Base-by-base conservation (phyloP, 2,329 filamentous ascomycete species). In the Bipolaris bicolor region DNA sequence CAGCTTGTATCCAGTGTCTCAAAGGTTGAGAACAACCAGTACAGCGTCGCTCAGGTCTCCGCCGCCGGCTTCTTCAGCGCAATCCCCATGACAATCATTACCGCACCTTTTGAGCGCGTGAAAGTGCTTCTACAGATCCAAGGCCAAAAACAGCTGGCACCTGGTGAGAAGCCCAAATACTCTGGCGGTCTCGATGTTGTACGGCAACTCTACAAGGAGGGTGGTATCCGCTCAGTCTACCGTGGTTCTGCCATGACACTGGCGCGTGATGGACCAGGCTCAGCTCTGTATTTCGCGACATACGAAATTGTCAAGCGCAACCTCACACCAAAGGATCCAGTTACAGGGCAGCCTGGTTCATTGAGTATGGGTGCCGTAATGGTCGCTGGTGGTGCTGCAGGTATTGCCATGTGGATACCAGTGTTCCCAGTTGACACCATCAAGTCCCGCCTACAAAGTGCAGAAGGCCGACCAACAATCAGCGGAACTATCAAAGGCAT, bases 61-160 rank as follows among this genome's bases (percentile, higher is more conserved):
- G 86, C 91, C 34, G 95, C 95, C 13, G 95, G 95, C 63, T 97
- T 97, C 70, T 78, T 99, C 86, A 96, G 91, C 73, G 95, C 95
- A 60, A 90, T 99, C 58, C 95, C 95, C 71, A 96, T 96, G 92
- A 99, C 95, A 3, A 80, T 91, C 78, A 97, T 99, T 81, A 98
- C 95, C n/a, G 95, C 95, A 4, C 95, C 95, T 60, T 98, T 99
- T 76, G 95, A 99, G 84, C 94, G 95, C 72, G 92, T 99, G 69
- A 99, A 99, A 81, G 94, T 99, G 54, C 92, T 99, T 63, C 88
- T 99, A 1, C 95, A 99, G 78, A 96, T 98, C 66, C 95, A 98
- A 80, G 93, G 92, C 72, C 92, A 97, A 79, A 92, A 93, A 79
- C 81, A 84, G 51, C 88, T 95, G 39, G 87, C 88, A 0, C 91